Percentiles rank a stretch among this genome's conserved stretches.
Conservation (phyloP, 2,329 filamentous ascomycete species). For the Torrubiella hemipterigena region DNA sequence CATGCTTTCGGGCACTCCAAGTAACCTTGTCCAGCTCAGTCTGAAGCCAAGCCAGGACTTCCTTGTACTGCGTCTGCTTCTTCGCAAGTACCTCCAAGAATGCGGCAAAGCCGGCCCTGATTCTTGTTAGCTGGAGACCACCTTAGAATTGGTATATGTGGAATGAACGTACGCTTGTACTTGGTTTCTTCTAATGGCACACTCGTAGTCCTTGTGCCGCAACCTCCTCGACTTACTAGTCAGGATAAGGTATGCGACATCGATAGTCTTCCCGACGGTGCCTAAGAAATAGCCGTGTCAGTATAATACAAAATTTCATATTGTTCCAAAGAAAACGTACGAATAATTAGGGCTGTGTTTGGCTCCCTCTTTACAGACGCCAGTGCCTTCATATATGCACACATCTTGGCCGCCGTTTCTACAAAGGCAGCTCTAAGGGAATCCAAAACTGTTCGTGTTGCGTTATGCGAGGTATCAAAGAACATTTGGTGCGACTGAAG, state of each 20-base stretch:
- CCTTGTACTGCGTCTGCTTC: conserved; percentile 59
- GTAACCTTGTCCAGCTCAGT: conserved; percentile 27
- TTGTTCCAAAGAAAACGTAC: conserved; percentile 27
- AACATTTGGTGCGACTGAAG: conserved; percentile 78
- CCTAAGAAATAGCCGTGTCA: conserved; percentile 21
- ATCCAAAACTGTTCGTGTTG: conserved; percentile 50
- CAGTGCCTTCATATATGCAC: conserved; percentile 49
- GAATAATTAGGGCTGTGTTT: conserved; percentile 45
- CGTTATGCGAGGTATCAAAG: conserved; percentile 71
- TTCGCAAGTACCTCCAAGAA: conserved; percentile 55
- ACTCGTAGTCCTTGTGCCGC: conserved; percentile 40
- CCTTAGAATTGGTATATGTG: neutral
- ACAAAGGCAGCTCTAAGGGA: conserved; percentile 66
- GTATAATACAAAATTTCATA: neutral
- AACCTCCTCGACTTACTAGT: conserved; percentile 37
- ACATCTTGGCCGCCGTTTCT: conserved; percentile 68
- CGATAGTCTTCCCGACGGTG: conserved; percentile 53
- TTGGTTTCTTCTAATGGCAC: conserved; percentile 48
- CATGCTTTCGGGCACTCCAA: conserved; percentile 2
- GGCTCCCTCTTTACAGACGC: conserved; percentile 44
- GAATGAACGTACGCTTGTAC: conserved; percentile 41
- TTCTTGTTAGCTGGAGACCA: neutral
- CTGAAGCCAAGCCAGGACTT: conserved; percentile 58
- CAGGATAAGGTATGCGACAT: conserved; percentile 52
- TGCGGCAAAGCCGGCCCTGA: conserved; percentile 56